Conservation (phyloP, 257 asterid species). For the Nicotiana tabacum region DNA sequence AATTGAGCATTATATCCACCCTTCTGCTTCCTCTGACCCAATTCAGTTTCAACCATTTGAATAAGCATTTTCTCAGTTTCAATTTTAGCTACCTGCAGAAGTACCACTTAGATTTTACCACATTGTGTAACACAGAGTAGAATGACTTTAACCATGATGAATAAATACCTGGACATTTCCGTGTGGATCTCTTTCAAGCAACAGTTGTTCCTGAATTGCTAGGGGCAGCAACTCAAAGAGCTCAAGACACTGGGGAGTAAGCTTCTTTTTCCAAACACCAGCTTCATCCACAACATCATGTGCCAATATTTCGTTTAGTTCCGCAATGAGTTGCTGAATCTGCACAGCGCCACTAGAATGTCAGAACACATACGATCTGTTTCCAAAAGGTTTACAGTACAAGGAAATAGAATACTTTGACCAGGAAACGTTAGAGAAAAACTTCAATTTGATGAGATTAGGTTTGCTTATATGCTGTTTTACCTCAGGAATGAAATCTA, state of each 20-base stretch:
- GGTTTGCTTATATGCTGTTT: not conserved
- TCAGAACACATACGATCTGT: not conserved
- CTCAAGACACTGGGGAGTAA: slow-evolving; percentile 55
- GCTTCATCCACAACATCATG: slow-evolving; percentile 93
- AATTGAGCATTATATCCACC: slow-evolving; percentile 63
- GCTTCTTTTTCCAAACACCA: slow-evolving; percentile 86
- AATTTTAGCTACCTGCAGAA: slow-evolving; percentile 80
- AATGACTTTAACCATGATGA: not conserved
- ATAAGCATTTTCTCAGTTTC: slow-evolving; percentile 97
- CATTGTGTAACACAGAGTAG: not conserved
- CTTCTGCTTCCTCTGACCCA: slow-evolving; percentile 60
- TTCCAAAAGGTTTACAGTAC: slow-evolving; percentile 3
- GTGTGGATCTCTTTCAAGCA: slow-evolving; percentile 99
- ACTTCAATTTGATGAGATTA: not conserved
- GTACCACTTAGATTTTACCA: not conserved
- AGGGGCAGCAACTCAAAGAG: slow-evolving; percentile 83
- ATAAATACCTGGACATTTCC: slow-evolving; percentile 86
- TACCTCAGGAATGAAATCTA: slow-evolving; percentile 99
- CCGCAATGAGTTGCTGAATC: slow-evolving; percentile 93
- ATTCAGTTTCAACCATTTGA: slow-evolving; percentile 96
- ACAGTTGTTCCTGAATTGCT: slow-evolving; percentile 88
- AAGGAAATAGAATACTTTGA: not conserved
- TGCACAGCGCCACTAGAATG: slow-evolving; percentile 30
- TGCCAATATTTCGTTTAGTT: slow-evolving; percentile 91
- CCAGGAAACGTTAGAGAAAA: not conserved